These are phyloP conservation scores for Gymnopilus junonius DNA, from an alignment of 768 basidiomycete genomes.

Conservation along the genomic window DNA sequence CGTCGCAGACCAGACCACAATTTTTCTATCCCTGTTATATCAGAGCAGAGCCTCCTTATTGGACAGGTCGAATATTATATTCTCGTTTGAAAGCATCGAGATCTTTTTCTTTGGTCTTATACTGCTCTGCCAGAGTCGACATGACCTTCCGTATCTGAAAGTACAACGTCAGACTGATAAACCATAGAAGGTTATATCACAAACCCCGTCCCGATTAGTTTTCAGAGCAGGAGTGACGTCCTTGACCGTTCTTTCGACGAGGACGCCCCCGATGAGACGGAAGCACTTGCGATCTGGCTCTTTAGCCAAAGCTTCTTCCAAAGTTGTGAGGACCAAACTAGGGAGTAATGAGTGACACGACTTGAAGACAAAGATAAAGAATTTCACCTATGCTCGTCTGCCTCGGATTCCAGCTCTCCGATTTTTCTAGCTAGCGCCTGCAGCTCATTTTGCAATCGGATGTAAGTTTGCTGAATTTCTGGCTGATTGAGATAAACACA, in stretches of 20 bases:
- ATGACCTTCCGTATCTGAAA: constrained; percentile 83
- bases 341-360: background rate
- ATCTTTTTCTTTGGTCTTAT: constrained; percentile 86
- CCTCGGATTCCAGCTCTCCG: constrained; percentile 93
- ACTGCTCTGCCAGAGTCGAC: constrained; percentile 78
- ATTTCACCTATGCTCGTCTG: constrained; percentile 93
- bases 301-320: constrained; percentile 79
- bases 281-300: constrained; percentile 96
- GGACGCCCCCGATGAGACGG: constrained; percentile 91
- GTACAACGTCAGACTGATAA: constrained; percentile 13
- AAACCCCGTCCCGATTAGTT: constrained; percentile 87
- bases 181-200: constrained; percentile 29
- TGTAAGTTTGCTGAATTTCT: constrained; percentile 87
- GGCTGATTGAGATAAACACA: constrained; percentile 49
- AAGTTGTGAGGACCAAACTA: constrained; percentile 87
- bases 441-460: constrained; percentile 84
- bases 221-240: constrained; percentile 91
- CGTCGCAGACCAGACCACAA: background rate
- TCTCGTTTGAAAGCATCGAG: constrained; percentile 81
- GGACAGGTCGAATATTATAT: constrained; percentile 71
- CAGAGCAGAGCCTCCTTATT: constrained; percentile 13
- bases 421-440: constrained; percentile 94
- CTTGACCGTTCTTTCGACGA: constrained; percentile 94
- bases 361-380: background rate
- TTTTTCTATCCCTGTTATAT: background rate